Evolutionary conservation across 2,329 filamentous ascomycete species (phyloP).

Genomic region (Fusarium euwallaceae): DNA sequence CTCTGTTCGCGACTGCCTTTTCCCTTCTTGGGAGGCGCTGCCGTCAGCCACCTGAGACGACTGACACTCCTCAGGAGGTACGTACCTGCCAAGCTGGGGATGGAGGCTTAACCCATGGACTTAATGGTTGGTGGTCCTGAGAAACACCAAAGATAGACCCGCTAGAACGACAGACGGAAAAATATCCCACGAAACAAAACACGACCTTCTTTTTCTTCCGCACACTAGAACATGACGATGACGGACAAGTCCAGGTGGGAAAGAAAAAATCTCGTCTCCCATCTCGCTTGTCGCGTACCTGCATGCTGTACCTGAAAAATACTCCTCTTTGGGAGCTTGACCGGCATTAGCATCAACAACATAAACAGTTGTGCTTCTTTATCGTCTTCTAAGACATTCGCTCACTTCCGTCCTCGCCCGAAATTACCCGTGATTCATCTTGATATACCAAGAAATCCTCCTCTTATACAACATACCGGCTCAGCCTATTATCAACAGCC

Average conservation of each 20-base stretch:
- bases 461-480: not conserved
- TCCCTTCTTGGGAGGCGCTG: not conserved
- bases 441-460: not conserved
- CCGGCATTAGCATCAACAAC: constrained; percentile 19
- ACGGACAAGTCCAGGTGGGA: not conserved
- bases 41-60: constrained; percentile 35
- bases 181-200: constrained; percentile 42
- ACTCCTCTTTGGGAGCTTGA: constrained; percentile 19
- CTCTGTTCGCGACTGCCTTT: constrained; percentile 1
- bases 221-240: constrained; percentile 13
- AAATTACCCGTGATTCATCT: not conserved
- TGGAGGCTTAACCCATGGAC: not conserved
- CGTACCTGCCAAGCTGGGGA: not conserved
- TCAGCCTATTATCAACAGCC: not conserved
- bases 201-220: not conserved
- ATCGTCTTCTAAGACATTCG: not conserved
- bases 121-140: constrained; percentile 19
- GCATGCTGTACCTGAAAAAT: constrained; percentile 34
- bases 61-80: constrained; percentile 20
- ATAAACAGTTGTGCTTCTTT: not conserved
- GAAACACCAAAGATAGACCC: constrained; percentile 19
- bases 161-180: constrained; percentile 33
- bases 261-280: constrained; percentile 12
- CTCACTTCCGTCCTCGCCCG: not conserved
- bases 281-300: constrained; percentile 20